Base-by-base conservation (phyloP, 148 eudicot genomes). In the Diospyros kaki region DNA sequence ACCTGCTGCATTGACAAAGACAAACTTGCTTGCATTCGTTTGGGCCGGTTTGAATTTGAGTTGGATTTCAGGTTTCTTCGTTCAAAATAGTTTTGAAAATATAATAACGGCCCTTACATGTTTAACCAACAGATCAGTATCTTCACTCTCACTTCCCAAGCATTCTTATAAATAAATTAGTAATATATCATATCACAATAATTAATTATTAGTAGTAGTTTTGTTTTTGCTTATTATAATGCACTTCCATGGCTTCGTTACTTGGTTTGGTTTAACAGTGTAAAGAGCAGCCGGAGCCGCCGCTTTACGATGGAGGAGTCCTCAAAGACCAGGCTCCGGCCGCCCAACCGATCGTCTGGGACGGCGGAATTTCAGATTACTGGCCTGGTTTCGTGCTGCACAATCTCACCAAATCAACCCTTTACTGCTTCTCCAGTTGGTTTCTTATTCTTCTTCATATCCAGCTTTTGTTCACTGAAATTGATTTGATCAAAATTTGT, bases 371-470 rank as follows among this genome's bases (percentile, higher is more conserved):
- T 54, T 61, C 59, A 17, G 1, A 42, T 44, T 62, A 66, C 58
- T 79, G 75, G 55, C 81, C 85, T 50, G 77, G 70, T 64, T 87
- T 87, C 48, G 70, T 64, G 5, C 52, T 87, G 67, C 73, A 67
- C 50, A 77, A 84, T 78, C 86, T 87, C 79, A 75, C 76, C 17
- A 69, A 39, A 13, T 69, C 9, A 61, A 77, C 79, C 51, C 68
- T 79, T 68, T 84, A 82, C 78, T 61, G 73, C 58, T 87, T 87
- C 70, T 87, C 89, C 69, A 77, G 89, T 87, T 86, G 44, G 84
- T 78, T 58, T 10, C 15, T 58, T 67, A 15, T 44, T 5, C 42
- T 4, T 9, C 28, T 28, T 6, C 3, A 2, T 10, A 8, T 5
- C 2, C 13, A 28, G 28, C 28, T 28, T 9, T 18, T 67, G 9